Conservation (phyloP, 148 eudicot genomes). For the Chenopodium formosanum region DNA sequence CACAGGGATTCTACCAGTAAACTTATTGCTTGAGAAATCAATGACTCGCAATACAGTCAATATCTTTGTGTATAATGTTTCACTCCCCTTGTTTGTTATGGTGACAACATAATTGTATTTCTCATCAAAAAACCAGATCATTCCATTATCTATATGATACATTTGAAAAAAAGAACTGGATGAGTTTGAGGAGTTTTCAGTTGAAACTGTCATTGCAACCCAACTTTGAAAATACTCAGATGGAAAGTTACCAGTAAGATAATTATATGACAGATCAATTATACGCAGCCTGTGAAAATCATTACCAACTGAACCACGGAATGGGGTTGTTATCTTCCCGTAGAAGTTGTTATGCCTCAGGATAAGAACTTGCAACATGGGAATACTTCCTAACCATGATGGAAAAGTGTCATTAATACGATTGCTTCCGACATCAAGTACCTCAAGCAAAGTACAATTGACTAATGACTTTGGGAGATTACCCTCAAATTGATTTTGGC, state of each 20-base stretch:
- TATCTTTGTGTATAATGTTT: slow-evolving; percentile 4
- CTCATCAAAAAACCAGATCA: accelerated
- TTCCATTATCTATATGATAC: accelerated
- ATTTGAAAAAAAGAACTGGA: too few species aligned
- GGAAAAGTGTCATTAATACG: slow-evolving; percentile 39
- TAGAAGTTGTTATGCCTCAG: too few species aligned
- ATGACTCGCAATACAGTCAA: slow-evolving; percentile 17
- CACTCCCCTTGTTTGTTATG: slow-evolving; percentile 33
- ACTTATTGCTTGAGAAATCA: slow-evolving; percentile 26
- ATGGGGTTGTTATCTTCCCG: too few species aligned
- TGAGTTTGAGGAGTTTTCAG: too few species aligned
- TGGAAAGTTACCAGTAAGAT: too few species aligned
- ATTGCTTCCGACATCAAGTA: slow-evolving; percentile 35
- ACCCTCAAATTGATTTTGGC: slow-evolving; percentile 21
- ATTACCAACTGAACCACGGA: too few species aligned
- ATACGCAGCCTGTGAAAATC: too few species aligned
- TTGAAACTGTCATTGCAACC: too few species aligned
- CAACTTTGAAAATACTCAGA: too few species aligned
- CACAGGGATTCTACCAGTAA: background rate
- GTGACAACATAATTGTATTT: slow-evolving; percentile 21
- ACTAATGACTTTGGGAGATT: slow-evolving; percentile 26
- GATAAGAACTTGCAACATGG: slow-evolving; percentile 19
- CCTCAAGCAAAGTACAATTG: slow-evolving; percentile 23
- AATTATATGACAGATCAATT: too few species aligned
- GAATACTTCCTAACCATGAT: slow-evolving; percentile 35